Percentiles rank a stretch among this genome's conserved stretches.
These are phyloP conservation scores for Boletus pseudo-olivaceus DNA, from an alignment of 768 basidiomycete genomes.

Conservation along the genomic window DNA sequence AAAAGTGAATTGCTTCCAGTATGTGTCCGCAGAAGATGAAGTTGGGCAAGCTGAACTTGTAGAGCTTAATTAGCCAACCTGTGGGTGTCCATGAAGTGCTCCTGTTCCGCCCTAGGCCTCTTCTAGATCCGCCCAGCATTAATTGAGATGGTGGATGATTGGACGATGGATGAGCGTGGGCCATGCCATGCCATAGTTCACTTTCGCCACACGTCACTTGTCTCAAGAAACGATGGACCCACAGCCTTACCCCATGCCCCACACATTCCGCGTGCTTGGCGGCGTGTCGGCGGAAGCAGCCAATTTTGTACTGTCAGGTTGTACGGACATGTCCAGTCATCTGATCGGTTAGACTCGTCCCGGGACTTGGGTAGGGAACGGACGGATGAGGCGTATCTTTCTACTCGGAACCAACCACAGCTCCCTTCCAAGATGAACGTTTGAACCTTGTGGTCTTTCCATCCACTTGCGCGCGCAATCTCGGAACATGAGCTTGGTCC, in stretches of 20 bases:
- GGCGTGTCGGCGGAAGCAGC: conserved; percentile 21
- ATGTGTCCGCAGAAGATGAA: neutral
- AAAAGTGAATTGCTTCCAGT: neutral
- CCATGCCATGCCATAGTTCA: neutral
- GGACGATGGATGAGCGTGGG: conserved; percentile 6
- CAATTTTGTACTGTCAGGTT: conserved; percentile 23
- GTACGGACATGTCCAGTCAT: conserved; percentile 5
- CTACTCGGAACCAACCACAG: conserved; percentile 1
- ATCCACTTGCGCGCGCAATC: too few species aligned
- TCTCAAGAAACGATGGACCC: conserved; percentile 1
- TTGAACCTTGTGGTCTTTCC: too few species aligned
- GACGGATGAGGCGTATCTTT: neutral
- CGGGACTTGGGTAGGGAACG: neutral
- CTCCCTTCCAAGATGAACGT: neutral
- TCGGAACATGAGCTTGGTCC: conserved; percentile 3
- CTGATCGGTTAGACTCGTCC: conserved; percentile 8
- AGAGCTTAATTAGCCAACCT: neutral
- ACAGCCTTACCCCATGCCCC: conserved; percentile 29
- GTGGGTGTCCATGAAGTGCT: conserved; percentile 10
- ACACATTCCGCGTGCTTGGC: conserved; percentile 11
- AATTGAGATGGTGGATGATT: neutral
- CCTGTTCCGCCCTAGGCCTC: conserved; percentile 8
- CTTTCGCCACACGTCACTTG: conserved; percentile 4
- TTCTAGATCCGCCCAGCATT: conserved; percentile 21
- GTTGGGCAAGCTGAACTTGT: conserved; percentile 2